Percentiles rank a stretch among this genome's conserved stretches.
Evolutionary conservation across 768 basidiomycete genomes (phyloP).

Genomic region (Termitomyces sp.): DNA sequence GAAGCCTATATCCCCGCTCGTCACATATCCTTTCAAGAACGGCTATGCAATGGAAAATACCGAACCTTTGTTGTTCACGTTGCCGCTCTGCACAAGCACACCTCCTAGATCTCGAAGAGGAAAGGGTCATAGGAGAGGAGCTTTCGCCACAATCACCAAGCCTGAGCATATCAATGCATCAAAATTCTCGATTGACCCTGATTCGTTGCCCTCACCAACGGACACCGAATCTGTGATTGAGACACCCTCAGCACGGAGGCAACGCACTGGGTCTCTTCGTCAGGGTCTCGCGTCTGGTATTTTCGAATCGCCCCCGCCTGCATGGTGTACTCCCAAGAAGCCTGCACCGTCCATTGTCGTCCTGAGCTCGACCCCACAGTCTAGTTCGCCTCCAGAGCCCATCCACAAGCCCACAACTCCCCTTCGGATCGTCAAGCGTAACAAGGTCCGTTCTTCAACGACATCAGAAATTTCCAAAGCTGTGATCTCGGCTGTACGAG

Average conservation of each 20-base stretch:
- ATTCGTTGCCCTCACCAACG: background rate
- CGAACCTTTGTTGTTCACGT: background rate
- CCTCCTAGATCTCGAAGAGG: slow-evolving; percentile 5
- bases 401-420: slow-evolving; percentile 5
- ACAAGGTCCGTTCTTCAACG: background rate
- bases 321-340: background rate
- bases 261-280: slow-evolving; percentile 8
- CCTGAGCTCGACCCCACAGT: slow-evolving; percentile 1
- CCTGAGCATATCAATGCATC: background rate
- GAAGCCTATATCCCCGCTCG: slow-evolving; percentile 1
- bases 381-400: background rate
- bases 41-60: background rate
- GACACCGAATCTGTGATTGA: slow-evolving; percentile 4
- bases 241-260: slow-evolving; percentile 1
- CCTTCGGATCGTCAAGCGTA: slow-evolving; percentile 16
- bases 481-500: slow-evolving; percentile 13
- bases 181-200: background rate
- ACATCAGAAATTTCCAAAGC: slow-evolving; percentile 8
- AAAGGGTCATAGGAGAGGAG: slow-evolving; percentile 12
- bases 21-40: background rate
- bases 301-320: slow-evolving; percentile 7
- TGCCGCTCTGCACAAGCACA: slow-evolving; percentile 10
- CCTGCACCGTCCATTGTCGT: background rate
- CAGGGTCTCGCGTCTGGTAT: slow-evolving; percentile 4
- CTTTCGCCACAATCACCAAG: slow-evolving; percentile 10